Evolutionary conservation across 1,284 basidiomycete species (phyloP), one percentile per base, ranked within the genome.

Genomic region (Golubevia sp.): DNA sequence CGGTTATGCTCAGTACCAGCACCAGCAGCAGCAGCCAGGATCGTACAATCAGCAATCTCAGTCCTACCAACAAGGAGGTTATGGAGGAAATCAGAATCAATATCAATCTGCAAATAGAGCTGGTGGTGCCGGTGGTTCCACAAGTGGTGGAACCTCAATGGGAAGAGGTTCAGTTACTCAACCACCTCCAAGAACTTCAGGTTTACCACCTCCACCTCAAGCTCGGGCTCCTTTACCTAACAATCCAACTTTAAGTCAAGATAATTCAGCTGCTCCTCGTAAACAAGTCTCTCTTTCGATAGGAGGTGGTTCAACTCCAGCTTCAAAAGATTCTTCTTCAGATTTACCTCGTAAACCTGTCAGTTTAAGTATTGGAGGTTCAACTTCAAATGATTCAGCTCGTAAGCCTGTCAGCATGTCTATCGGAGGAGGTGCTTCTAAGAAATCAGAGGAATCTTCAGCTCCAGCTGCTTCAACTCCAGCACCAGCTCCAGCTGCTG

Each of bases 341-440:
- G 51, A 25, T 53, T 25, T 25, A 26, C 50, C 55, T 18, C 59
- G 60, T 55, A 67, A 69, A 61, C 67, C 67, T 21, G 67, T 67
- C 57, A 61, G 58, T 57, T 56, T 67, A 49, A 55, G 49, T 62
- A 52, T 67, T 21, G 63, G 63, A 30, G 63, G 63, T 20, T 57
- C 65, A 23, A 52, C 54, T n/a, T 55, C 62, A n/a, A 61, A 68
- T 49, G 64, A 63, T 24, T 65, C 68, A 38, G 61, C 71, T 11
- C 64, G 73, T 48, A 78, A 79, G 61, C 75, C 79, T 21, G 78
- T 80, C 59, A 79, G 73, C 63, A 76, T 80, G 55, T 79, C 76
- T n/a, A 69, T 80, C 24, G 78, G 78, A 25, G 76, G 73, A n/a
- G 73, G 65, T n/a, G 71, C 72, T 21, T 21, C 23, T 18, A 49